Percentiles rank a stretch among this genome's conserved stretches.
Conservation (phyloP, 768 basidiomycete species). For the Phaeolepiota aurea region DNA sequence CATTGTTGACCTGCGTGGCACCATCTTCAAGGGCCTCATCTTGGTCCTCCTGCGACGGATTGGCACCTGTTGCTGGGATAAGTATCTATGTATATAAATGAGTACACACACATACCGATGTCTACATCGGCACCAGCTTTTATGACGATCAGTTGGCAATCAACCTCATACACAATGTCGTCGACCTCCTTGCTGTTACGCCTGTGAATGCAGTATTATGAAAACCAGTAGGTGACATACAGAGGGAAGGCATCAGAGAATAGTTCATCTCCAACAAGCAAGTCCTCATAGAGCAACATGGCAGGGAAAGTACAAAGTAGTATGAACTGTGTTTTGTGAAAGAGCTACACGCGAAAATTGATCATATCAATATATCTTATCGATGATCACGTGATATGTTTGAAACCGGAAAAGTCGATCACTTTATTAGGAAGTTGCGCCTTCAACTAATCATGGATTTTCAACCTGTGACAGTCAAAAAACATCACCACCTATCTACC, state of each 20-base stretch:
- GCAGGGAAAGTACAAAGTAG: conserved; percentile 10
- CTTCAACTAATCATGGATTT: too few species aligned
- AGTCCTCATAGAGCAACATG: conserved; percentile 74
- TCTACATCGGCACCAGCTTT: conserved; percentile 77
- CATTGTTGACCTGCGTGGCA: conserved; percentile 74
- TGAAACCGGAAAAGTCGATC: conserved; percentile 4
- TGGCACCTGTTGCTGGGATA: conserved; percentile 54
- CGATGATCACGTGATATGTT: conserved; percentile 9
- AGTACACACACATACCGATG: conserved; percentile 55
- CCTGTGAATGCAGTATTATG: conserved; percentile 1
- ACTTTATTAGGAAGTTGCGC: too few species aligned
- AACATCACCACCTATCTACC: conserved; percentile 42
- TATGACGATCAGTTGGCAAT: conserved; percentile 63
- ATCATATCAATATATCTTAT: conserved; percentile 35
- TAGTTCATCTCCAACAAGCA: conserved; percentile 82
- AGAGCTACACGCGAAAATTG: conserved; percentile 11
- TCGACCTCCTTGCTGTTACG: conserved; percentile 64
- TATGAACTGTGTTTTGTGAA: conserved; percentile 9
- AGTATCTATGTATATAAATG: conserved; percentile 1
- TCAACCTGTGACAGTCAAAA: conserved; percentile 64
- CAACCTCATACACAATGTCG: conserved; percentile 78
- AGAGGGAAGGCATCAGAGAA: conserved; percentile 88
- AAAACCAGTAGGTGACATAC: conserved; percentile 33
- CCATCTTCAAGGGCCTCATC: conserved; percentile 80
- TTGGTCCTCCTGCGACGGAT: conserved; percentile 85